Conservation (phyloP, 176 grass and related monocot species). For the Saccharum spontaneum region DNA sequence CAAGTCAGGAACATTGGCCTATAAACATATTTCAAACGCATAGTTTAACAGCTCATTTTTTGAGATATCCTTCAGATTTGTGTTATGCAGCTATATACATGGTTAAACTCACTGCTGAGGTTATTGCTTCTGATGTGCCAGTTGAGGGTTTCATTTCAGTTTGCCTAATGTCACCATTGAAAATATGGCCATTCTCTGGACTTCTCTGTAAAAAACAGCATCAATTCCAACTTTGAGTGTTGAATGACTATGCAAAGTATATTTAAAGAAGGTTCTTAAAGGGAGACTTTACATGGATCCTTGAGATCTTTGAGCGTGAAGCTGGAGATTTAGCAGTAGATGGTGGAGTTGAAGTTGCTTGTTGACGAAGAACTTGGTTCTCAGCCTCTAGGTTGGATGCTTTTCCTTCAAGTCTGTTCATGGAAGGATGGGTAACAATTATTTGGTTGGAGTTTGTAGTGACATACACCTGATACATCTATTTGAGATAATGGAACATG, state of each 20-base stretch:
- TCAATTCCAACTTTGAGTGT: conserved; percentile 24
- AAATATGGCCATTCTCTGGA: conserved; percentile 70
- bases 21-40: conserved; percentile 21
- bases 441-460: conserved; percentile 27
- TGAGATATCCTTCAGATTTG: neutral
- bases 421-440: conserved; percentile 27
- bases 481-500: conserved; percentile 21
- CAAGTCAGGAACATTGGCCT: conserved; percentile 44
- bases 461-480: neutral
- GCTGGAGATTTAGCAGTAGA: conserved; percentile 53
- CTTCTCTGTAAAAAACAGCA: conserved; percentile 58
- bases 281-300: conserved; percentile 48
- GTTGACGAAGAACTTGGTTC: conserved; percentile 73
- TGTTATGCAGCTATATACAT: conserved; percentile 20
- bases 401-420: conserved; percentile 68
- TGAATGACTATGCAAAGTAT: conserved; percentile 23
- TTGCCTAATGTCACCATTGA: conserved; percentile 60
- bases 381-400: conserved; percentile 70
- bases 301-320: conserved; percentile 55
- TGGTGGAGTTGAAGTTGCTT: conserved; percentile 60
- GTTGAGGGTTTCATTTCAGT: conserved; percentile 46
- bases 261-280: conserved; percentile 15
- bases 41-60: conserved; percentile 21
- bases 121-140: conserved; percentile 45
- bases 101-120: conserved; percentile 41